Evolutionary conservation across 306 rosid species (phyloP), one percentile per base, ranked within the genome.

Genomic region (Bauhinia variegata): DNA sequence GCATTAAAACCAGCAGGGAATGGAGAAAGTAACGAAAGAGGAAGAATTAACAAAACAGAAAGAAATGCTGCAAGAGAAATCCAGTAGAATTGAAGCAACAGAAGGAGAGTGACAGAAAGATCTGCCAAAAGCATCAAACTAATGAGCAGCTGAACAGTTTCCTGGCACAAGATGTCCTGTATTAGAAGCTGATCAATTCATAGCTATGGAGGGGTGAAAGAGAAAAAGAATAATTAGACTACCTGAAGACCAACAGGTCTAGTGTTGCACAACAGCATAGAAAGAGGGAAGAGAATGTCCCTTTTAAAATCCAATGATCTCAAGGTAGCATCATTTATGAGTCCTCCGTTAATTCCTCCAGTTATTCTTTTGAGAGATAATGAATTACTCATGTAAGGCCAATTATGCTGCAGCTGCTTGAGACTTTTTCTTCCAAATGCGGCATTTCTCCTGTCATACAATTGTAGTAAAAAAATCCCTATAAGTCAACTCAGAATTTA

Each of bases 1-100:
- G 97, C 99, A 80, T 85, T 93, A 87, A 93, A 80, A 59, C 99
- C 97, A n/a, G 99, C 99, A 5, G 92, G 99, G 74, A 93, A 88
- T 39, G 96, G 97, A 62, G 90, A 93, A 68, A 93, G 89, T 37
- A 93, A 82, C 36, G 97, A 93, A 33, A 93, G 82, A 38, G 99
- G 99, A 77, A 93, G 97, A 59, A 93, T 79, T 51, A 93, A 89
- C 81, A 93, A 78, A 75, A 90, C 85, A 53, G 82, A 83, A 68
- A 93, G 98, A 82, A 93, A 93, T 63, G 88, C 97, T 50, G 91
- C 96, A 54, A 93, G 85, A 64, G 98, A 88, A 54, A 93, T 84
- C 98, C 98, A 93, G 77, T 93, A 93, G 78, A 89, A 93, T 75
- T 93, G 96, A 72, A 93, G 91, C 87, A 93, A 74, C 85, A 87